Evolutionary conservation across 208 protist genomes (phyloP), one percentile per base, ranked within the genome.

Genomic region (Acanthamoeba culbertsoni): DNA sequence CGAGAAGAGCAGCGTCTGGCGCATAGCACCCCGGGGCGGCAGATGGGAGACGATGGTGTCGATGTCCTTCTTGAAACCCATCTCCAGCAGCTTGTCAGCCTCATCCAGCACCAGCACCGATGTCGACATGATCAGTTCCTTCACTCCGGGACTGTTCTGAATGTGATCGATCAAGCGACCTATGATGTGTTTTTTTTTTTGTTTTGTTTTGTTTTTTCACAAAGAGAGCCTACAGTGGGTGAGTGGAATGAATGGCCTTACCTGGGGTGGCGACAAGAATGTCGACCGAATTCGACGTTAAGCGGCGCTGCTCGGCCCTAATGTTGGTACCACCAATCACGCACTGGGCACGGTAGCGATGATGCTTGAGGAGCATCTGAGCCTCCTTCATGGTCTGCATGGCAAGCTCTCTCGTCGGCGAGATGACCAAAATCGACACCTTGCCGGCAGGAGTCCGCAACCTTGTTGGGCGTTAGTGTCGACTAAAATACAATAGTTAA

Each of bases 331-430:
- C 98, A 51, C 98, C 98, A 35, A 98, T 98, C 4, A 98, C 77
- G 2, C 98, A 82, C 73, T 97, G 96, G 92, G 97, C 55, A 5
- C 37, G 51, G 55, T 98, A 97, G 37, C 55, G 86, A 77, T 98
- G 97, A 91, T 97, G 94, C 86, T 97, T 90, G 57, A 97, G 89
- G 55, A 99, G 96, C 91, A 99, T 98, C 59, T 97, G 94, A 51
- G 99, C 95, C 40, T 99, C 98, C 71, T 98, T 98, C 90, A 99
- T 98, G 86, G 99, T 99, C 96, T 99, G 99, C 46, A 99, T 95
- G 68, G 99, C 99, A 8, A 99, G 97, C 97, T 99, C 99, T 65
- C 99, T 97, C 12, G 99, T 99, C 42, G 99, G 99, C 65, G 98
- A 98, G 93, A 99, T 99, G 79, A 99, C 98, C 86, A 99, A 96